A percentile compares a stretch with the other conserved stretches of the same genome.
phyloP scores from a whole-genome alignment of 2,329 filamentous ascomycete genomes.

The Xylariaceae sp. region DNA sequence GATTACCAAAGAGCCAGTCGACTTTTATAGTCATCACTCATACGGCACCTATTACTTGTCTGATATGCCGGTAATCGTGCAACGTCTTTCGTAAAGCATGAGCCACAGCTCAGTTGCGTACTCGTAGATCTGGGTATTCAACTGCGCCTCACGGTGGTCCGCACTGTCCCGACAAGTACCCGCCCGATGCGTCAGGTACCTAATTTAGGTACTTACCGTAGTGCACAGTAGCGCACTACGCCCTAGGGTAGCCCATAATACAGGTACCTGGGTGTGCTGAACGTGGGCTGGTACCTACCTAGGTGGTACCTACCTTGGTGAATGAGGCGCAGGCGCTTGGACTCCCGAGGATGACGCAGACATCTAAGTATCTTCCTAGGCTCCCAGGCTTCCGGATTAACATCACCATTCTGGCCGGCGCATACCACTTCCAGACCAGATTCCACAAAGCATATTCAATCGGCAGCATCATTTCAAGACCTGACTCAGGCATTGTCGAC shows the following conservation, averaged over 20 bases:
- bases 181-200: too few species aligned
- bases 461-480: neutral
- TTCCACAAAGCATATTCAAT: slow-evolving; percentile 5
- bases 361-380: slow-evolving; percentile 14
- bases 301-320: neutral
- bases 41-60: too few species aligned
- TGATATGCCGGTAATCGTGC: too few species aligned
- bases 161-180: too few species aligned
- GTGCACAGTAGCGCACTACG: too few species aligned
- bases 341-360: slow-evolving; percentile 1
- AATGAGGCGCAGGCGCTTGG: neutral
- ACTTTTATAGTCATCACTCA: too few species aligned
- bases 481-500: neutral
- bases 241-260: too few species aligned
- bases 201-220: neutral
- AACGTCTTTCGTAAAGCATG: neutral
- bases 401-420: slow-evolving; percentile 14
- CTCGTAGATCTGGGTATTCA: neutral
- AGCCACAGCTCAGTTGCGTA: neutral
- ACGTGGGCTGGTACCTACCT: neutral
- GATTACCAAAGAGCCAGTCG: too few species aligned
- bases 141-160: neutral
- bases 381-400: slow-evolving; percentile 18
- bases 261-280: neutral
- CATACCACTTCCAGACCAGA: slow-evolving; percentile 1